These are phyloP conservation scores for Amphicarpaea edgeworthii DNA, from an alignment of 306 rosid genomes.

Conservation along the genomic window DNA sequence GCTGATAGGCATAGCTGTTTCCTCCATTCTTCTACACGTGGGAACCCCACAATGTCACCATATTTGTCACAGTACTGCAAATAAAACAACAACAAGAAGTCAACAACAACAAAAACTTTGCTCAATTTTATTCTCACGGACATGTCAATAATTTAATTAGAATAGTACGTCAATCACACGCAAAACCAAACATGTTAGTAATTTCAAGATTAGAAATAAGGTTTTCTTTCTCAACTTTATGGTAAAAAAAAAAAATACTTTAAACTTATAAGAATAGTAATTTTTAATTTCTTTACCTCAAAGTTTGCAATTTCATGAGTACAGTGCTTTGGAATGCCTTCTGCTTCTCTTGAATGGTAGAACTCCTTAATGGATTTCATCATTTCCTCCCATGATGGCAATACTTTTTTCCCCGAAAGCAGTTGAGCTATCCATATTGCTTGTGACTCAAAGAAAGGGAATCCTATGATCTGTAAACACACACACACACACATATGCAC, in stretches of 20 bases:
- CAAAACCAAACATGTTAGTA: no score
- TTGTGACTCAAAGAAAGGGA: slow-evolving; percentile 98
- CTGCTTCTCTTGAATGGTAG: slow-evolving; percentile 74
- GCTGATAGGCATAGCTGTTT: slow-evolving; percentile 69
- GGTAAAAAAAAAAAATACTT: not conserved
- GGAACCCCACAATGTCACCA: slow-evolving; percentile 72
- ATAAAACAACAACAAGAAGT: slow-evolving; percentile 28
- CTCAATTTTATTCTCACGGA: not conserved
- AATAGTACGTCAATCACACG: no score
- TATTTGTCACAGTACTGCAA: slow-evolving; percentile 88
- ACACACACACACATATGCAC: slow-evolving; percentile 13
- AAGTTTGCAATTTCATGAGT: slow-evolving; percentile 83
- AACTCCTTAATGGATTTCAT: slow-evolving; percentile 85
- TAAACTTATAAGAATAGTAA: not conserved
- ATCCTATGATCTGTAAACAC: slow-evolving; percentile 76
- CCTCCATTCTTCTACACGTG: slow-evolving; percentile 91
- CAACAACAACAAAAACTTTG: slow-evolving; percentile 6
- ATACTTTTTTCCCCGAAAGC: slow-evolving; percentile 76
- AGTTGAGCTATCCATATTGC: slow-evolving; percentile 98
- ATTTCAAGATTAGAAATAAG: not conserved
- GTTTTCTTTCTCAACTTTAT: not conserved
- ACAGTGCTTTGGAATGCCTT: slow-evolving; percentile 74
- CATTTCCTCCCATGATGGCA: slow-evolving; percentile 93
- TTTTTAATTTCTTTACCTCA: slow-evolving; percentile 65
- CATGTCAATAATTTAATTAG: no score